These are phyloP conservation scores for Trametes sp. DNA, from an alignment of 1,284 basidiomycete genomes.

Conservation along the genomic window DNA sequence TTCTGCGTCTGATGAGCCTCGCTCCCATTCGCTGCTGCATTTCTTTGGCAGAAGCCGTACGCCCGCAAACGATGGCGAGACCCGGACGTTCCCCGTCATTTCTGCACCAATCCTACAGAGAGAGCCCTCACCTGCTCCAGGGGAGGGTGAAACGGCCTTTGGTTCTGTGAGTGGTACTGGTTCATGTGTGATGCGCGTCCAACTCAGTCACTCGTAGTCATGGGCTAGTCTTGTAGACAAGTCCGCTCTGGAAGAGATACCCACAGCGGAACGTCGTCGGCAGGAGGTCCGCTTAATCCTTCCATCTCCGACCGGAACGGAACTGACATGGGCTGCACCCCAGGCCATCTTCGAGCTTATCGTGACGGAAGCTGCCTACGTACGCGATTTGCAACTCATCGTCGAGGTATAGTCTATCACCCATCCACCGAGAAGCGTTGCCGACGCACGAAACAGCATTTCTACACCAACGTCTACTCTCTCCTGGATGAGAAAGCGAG, in stretches of 20 bases:
- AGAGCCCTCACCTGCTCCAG: conserved; percentile 30
- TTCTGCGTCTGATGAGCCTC: conserved; percentile 44
- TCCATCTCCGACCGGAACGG: no score
- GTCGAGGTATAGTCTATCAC: conserved; percentile 70
- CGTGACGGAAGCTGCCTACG: conserved; percentile 86
- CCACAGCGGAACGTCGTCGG: conserved; percentile 78
- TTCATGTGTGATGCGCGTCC: neutral
- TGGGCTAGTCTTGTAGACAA: conserved; percentile 93
- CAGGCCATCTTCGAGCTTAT: conserved; percentile 93
- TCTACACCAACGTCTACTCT: conserved; percentile 82
- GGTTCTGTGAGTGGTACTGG: conserved; percentile 63
- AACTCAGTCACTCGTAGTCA: conserved; percentile 55
- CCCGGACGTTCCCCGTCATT: conserved; percentile 52
- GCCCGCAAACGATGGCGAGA: conserved; percentile 49
- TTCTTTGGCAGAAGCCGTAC: conserved; percentile 65
- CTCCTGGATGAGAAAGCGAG: conserved; percentile 82
- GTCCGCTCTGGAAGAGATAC: conserved; percentile 80
- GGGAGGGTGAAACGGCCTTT: conserved; percentile 50
- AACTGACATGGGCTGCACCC: neutral
- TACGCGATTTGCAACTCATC: conserved; percentile 88
- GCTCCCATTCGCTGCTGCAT: conserved; percentile 52
- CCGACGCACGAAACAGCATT: conserved; percentile 55
- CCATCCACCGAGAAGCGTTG: neutral
- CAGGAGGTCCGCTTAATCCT: conserved; percentile 70
- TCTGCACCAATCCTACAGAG: conserved; percentile 61